Conservation (phyloP, 441 rosid species). For the Manihot esculenta region DNA sequence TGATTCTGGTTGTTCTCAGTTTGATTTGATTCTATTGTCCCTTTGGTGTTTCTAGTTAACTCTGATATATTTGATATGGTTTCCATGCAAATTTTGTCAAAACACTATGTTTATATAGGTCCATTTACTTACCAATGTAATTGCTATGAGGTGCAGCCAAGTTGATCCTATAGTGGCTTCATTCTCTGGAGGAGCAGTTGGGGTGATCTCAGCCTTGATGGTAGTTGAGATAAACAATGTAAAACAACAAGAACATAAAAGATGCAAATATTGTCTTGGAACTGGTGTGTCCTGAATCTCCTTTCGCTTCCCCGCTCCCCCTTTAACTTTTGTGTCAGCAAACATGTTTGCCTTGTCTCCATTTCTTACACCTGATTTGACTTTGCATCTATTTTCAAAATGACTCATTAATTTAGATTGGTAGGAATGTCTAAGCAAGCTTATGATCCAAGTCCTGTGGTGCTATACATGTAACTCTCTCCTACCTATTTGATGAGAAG, state of each 20-base stretch:
- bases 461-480: neutral
- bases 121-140: constrained; percentile 10
- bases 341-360: neutral
- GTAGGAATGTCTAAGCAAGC: neutral
- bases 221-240: constrained; percentile 96
- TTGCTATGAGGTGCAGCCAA: constrained; percentile 49
- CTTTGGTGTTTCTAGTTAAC: neutral
- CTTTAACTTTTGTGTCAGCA: neutral
- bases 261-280: constrained; percentile 99
- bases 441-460: neutral
- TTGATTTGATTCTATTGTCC: constrained; percentile 5
- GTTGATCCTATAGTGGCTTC: constrained; percentile 99
- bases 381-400: neutral
- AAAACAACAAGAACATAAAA: constrained; percentile 86
- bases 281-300: constrained; percentile 52
- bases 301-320: neutral
- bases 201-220: constrained; percentile 97
- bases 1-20: neutral
- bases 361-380: neutral
- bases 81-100: neutral
- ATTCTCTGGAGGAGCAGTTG: constrained; percentile 98
- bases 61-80: constrained; percentile 1
- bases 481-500: neutral
- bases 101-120: neutral
- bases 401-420: neutral